Percentiles rank a stretch among this genome's conserved stretches.
Evolutionary conservation across 352 stramenopile genomes (phyloP).

Genomic region (Globisporangium echinulatum): DNA sequence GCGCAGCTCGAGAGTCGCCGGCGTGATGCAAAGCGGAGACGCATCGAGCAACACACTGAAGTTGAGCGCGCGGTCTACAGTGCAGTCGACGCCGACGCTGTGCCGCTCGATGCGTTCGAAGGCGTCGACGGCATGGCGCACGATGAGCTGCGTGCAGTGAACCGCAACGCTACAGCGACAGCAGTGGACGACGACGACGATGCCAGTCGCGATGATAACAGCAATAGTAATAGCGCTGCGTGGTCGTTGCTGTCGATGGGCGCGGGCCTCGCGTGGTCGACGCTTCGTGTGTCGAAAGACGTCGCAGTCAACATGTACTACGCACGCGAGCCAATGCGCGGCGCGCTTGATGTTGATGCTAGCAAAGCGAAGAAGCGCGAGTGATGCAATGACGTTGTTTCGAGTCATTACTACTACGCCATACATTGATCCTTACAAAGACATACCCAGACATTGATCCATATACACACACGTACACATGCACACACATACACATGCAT

Average conservation of each 20-base stretch:
- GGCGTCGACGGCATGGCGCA: slow-evolving; percentile 18
- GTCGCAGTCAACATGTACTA: slow-evolving; percentile 39
- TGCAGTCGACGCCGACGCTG: slow-evolving; percentile 17
- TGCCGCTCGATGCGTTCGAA: slow-evolving; percentile 30
- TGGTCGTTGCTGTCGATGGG: slow-evolving; percentile 23
- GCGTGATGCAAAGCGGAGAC: slow-evolving; percentile 28
- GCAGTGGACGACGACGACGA: slow-evolving; percentile 1
- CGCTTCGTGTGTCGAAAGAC: slow-evolving; percentile 33
- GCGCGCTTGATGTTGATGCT: slow-evolving; percentile 16
- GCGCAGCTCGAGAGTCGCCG: slow-evolving; percentile 46
- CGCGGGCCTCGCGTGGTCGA: slow-evolving; percentile 36
- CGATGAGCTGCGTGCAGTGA: slow-evolving; percentile 15
- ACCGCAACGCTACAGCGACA: slow-evolving; percentile 1
- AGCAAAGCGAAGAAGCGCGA: background rate
- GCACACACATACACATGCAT: too few relatives aligned
- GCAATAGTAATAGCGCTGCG: background rate
- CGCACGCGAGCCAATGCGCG: slow-evolving; percentile 31
- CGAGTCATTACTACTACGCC: background rate
- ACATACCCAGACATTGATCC: too few relatives aligned
- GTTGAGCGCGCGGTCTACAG: slow-evolving; percentile 48
- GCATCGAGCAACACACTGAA: slow-evolving; percentile 32
- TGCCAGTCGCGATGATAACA: background rate
- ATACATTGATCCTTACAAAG: too few relatives aligned
- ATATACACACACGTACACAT: too few relatives aligned
- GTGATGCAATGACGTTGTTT: background rate